Base-by-base conservation (phyloP, 306 rosid species). In the Gastrolobium bilobum region DNA sequence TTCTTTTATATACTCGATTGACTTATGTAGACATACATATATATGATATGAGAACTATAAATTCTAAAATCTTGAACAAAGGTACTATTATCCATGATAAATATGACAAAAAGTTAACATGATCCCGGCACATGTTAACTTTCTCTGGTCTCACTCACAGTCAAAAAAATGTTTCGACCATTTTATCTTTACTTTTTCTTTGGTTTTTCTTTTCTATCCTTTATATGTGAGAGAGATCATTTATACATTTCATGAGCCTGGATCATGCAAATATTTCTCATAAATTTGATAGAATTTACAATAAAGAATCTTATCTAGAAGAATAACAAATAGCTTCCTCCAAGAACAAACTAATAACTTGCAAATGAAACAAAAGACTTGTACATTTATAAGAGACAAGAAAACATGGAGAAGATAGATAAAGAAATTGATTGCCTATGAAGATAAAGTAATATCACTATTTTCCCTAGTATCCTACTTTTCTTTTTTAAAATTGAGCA, bases 371-470 rank as follows among this genome's bases (percentile, higher is more conserved):
- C 83, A 83, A 60, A 52, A 43, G 78, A 39, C 70, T 51, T 6
- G 63, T 67, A 83, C 84, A 83, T 42, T 38, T 3, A 74, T 6
- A 66, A 68, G 56, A 67, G 87, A 79, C 84, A 79, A 84, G n/a
- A 63, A 67, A 59, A 50, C 35, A 46, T 14, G 43, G 26, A 26
- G 35, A 2, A 11, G 5, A 38, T 10, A 5, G 4, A 60, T 20
- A 56, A 72, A 65, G 68, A 78, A 47, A 64, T 37, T 1, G 30
- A 65, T 46, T 48, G 73, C 11, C 47, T n/a, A 30, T 34, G 47
- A 54, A 29, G 38, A 57, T 68, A 75, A 65, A 68, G 67, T 7
- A 64, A 20, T 30, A 31, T 37, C 73, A 20, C 51, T 46, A 30
- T 64, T 64, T 60, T 62, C n/a, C 13, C 29, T 38, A 50, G 33